Evolutionary conservation across 129 eudicot genomes (phyloP).

Genomic region (Pulicaria dysenterica): DNA sequence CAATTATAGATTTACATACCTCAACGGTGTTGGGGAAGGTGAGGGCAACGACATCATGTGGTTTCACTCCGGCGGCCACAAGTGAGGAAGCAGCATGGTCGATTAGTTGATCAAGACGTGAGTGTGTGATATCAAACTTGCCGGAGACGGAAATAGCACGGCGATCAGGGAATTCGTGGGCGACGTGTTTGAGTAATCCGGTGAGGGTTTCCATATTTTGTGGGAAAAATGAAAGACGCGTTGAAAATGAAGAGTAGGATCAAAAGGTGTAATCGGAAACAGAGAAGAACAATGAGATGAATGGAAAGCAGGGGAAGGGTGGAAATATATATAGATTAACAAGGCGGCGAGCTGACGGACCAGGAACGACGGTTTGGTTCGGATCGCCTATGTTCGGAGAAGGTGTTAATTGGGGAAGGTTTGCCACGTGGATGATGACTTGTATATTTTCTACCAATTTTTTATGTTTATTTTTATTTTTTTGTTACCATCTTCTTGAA

Average conservation of each 20-base stretch:
- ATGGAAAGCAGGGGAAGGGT: neutral
- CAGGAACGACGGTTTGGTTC: conserved; percentile 17
- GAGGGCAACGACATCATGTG: conserved; percentile 87
- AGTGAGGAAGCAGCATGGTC: conserved; percentile 64
- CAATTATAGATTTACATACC: conserved; percentile 32
- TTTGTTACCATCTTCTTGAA: no score
- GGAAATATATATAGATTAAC: conserved; percentile 17
- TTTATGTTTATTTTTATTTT: no score
- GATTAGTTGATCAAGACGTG: conserved; percentile 57
- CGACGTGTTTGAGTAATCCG: conserved; percentile 51
- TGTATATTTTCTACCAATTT: neutral
- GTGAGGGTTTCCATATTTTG: conserved; percentile 64
- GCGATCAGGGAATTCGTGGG: conserved; percentile 64
- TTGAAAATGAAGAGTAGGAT: conserved; percentile 3
- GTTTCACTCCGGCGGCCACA: conserved; percentile 71
- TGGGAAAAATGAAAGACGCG: neutral
- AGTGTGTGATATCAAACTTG: conserved; percentile 61
- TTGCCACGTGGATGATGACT: conserved; percentile 31
- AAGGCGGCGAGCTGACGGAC: conserved; percentile 28
- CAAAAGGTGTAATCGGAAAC: neutral
- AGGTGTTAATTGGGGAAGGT: conserved; percentile 51
- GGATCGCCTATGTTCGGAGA: conserved; percentile 25
- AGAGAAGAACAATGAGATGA: neutral
- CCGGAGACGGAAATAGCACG: conserved; percentile 84
- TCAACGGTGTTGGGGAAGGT: conserved; percentile 93